Conservation (phyloP, 108 stramenopile species). For the Skeletonema tropicum region DNA sequence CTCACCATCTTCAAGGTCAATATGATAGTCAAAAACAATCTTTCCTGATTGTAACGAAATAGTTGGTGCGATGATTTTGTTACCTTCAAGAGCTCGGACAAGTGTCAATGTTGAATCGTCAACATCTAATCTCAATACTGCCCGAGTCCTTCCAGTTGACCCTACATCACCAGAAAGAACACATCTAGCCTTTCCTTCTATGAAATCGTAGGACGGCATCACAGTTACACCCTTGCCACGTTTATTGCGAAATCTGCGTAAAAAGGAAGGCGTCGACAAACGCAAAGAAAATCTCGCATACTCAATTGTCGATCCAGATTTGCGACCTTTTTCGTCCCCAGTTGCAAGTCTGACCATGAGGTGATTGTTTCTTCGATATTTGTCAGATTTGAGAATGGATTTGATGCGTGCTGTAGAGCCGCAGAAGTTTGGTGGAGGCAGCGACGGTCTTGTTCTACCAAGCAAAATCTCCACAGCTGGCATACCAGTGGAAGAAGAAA, state of each 20-base stretch:
- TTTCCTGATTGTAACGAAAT: conserved; percentile 54
- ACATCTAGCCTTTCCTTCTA: conserved; percentile 33
- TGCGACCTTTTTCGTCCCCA: conserved; percentile 4
- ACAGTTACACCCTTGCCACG: conserved; percentile 25
- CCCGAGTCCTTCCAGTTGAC: conserved; percentile 36
- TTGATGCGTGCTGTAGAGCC: conserved; percentile 2
- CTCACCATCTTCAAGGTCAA: conserved; percentile 20
- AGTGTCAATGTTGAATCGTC: conserved; percentile 50
- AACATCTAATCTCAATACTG: conserved; percentile 43
- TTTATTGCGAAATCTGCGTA: conserved; percentile 14
- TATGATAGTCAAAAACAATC: conserved; percentile 48
- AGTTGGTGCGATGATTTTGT: conserved; percentile 49
- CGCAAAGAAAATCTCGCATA: conserved; percentile 35
- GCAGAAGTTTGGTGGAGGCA: conserved; percentile 3
- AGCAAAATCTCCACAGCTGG: conserved; percentile 32
- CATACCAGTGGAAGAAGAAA: conserved; percentile 2
- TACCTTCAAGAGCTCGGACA: conserved; percentile 36
- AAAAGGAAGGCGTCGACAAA: conserved; percentile 25
- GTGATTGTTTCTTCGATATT: conserved; percentile 25
- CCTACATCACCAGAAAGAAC: conserved; percentile 45
- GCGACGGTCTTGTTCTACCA: conserved; percentile 20
- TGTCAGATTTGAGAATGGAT: conserved; percentile 1
- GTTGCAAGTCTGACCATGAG: conserved; percentile 35
- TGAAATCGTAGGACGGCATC: conserved; percentile 42
- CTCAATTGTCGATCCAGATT: conserved; percentile 16